Conservation (phyloP, 2,329 filamentous ascomycete species). For the Scedosporium boydii region DNA sequence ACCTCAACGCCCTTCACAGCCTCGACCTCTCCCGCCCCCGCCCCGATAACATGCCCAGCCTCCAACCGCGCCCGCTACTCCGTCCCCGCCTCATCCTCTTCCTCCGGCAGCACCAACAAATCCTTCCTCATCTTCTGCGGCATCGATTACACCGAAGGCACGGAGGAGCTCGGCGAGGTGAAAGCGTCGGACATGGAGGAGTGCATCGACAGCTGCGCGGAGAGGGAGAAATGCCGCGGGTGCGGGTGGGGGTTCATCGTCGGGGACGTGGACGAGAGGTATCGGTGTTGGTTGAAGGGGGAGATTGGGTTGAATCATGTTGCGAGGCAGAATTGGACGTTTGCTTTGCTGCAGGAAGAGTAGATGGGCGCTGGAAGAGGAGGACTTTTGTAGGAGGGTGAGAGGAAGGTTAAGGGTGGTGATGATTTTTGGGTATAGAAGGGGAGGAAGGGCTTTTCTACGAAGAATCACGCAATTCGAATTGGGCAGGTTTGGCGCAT, state of each 20-base stretch:
- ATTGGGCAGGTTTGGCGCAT: not conserved
- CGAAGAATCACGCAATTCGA: not conserved
- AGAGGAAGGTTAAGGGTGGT: not conserved
- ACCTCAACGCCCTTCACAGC: slow-evolving; percentile 12
- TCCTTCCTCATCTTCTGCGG: slow-evolving; percentile 36
- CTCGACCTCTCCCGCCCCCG: slow-evolving; percentile 8
- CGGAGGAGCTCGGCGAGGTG: slow-evolving; percentile 25
- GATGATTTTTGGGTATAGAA: no score
- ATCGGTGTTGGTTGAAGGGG: slow-evolving; percentile 34
- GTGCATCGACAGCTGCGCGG: slow-evolving; percentile 35
- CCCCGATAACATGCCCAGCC: slow-evolving; percentile 27
- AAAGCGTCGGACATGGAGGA: slow-evolving; percentile 29
- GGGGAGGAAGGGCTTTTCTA: not conserved
- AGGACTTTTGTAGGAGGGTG: no score
- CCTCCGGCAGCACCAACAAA: slow-evolving; percentile 14
- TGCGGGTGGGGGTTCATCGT: slow-evolving; percentile 34
- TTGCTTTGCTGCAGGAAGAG: slow-evolving; percentile 25
- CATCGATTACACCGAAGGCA: slow-evolving; percentile 30
- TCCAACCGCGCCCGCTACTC: slow-evolving; percentile 34
- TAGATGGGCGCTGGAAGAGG: not conserved
- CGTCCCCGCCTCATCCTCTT: slow-evolving; percentile 23
- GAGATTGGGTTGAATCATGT: slow-evolving; percentile 21
- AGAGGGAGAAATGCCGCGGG: slow-evolving; percentile 28
- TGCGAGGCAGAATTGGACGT: slow-evolving; percentile 29
- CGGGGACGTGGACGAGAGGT: slow-evolving; percentile 24